Conservation (phyloP, 495 filamentous ascomycete species). For the Ramalina intermedia region DNA sequence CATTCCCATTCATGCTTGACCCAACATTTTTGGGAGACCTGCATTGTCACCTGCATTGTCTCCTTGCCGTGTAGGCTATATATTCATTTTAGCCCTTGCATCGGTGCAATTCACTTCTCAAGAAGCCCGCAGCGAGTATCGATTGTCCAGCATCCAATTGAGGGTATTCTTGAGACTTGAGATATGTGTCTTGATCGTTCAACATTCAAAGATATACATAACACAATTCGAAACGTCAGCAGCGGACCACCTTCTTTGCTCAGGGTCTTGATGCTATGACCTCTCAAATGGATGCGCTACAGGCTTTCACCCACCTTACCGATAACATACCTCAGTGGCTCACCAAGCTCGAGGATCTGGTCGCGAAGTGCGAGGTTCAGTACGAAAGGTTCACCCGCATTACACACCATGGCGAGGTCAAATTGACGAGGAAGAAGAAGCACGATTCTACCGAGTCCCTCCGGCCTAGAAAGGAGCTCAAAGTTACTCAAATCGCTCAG, state of each 20-base stretch:
- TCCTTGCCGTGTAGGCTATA: too few relatives aligned
- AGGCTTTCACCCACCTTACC: conserved; percentile 39
- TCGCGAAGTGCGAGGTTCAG: conserved; percentile 50
- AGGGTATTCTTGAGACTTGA: too few relatives aligned
- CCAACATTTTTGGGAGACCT: too few relatives aligned
- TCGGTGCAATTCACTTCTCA: too few relatives aligned
- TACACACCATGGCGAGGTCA: conserved; percentile 17
- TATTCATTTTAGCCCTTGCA: too few relatives aligned
- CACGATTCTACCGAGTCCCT: conserved; percentile 52
- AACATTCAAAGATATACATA: too few relatives aligned
- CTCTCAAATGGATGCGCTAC: conserved; percentile 45
- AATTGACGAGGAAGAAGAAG: conserved; percentile 31
- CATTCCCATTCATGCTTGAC: too few relatives aligned
- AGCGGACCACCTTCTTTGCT: background rate
- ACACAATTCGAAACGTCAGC: too few relatives aligned
- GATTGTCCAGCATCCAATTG: too few relatives aligned
- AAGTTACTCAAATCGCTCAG: background rate
- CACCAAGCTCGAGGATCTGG: conserved; percentile 50
- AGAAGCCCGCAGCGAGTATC: too few relatives aligned
- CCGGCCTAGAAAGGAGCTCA: conserved; percentile 31
- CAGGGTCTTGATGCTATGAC: conserved; percentile 5
- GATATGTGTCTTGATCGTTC: too few relatives aligned
- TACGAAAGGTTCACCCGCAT: conserved; percentile 49
- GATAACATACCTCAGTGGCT: conserved; percentile 56
- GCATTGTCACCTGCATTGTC: too few relatives aligned